These are phyloP conservation scores for Asterella californica DNA, from an alignment of 225 moss, liverwort and hornwort genomes.

Conservation along the genomic window DNA sequence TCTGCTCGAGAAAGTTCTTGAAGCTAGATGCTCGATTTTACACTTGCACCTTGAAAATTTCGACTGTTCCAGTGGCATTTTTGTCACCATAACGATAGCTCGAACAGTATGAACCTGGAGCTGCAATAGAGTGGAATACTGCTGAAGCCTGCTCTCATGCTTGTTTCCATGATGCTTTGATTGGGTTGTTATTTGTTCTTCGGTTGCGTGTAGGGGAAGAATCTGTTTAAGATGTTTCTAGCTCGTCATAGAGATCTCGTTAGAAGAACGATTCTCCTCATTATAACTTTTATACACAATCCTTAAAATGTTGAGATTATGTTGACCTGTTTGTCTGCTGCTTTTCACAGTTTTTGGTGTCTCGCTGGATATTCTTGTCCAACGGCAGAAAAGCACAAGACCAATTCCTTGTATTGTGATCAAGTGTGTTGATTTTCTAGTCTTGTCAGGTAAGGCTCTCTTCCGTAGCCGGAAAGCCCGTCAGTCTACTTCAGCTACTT, in stretches of 20 bases:
- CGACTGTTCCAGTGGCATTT: neutral
- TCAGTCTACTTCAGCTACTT: neutral
- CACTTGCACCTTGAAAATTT: neutral
- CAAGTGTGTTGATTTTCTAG: conserved; percentile 64
- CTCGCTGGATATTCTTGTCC: conserved; percentile 53
- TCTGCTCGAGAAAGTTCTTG: neutral
- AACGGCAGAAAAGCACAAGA: conserved; percentile 54
- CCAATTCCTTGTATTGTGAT: conserved; percentile 60
- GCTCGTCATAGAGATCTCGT: neutral
- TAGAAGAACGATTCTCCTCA: neutral
- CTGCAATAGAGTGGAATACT: neutral
- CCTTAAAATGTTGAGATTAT: neutral
- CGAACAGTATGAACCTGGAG: neutral
- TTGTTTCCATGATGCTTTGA: neutral
- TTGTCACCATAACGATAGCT: neutral
- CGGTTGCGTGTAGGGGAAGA: neutral
- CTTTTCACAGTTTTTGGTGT: conserved; percentile 56
- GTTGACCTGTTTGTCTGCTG: conserved; percentile 17
- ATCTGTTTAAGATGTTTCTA: neutral
- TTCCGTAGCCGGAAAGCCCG: neutral
- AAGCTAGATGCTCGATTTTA: neutral
- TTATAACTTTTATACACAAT: too few species aligned
- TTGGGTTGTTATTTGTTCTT: neutral
- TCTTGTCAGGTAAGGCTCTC: conserved; percentile 49
- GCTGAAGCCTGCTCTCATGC: neutral